Evolutionary conservation across 2,329 filamentous ascomycete species (phyloP).

Genomic region (Lecanoromycetidae sp.): DNA sequence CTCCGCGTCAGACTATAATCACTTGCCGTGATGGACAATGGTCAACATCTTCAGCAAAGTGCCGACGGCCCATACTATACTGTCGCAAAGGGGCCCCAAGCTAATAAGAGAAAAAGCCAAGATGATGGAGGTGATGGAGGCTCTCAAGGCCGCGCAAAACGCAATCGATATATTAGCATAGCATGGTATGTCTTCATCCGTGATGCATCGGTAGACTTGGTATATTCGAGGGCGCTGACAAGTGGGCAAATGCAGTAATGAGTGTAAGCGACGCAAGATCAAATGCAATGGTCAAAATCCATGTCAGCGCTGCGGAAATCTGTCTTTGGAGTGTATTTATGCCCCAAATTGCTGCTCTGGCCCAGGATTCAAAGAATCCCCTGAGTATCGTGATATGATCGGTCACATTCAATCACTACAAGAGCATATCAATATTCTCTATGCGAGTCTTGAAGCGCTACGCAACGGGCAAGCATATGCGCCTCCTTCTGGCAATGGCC

Average conservation of each 20-base stretch:
- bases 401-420: slow-evolving; percentile 63
- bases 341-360: slow-evolving; percentile 51
- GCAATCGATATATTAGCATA: slow-evolving; percentile 56
- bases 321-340: slow-evolving; percentile 51
- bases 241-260: slow-evolving; percentile 36
- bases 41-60: slow-evolving; percentile 4
- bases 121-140: slow-evolving; percentile 6
- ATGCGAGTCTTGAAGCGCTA: slow-evolving; percentile 57
- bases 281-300: slow-evolving; percentile 56
- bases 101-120: slow-evolving; percentile 14
- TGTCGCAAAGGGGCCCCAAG: not conserved
- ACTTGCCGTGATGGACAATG: not conserved
- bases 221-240: not conserved
- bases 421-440: slow-evolving; percentile 70
- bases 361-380: slow-evolving; percentile 78
- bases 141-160: slow-evolving; percentile 33
- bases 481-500: too few species aligned
- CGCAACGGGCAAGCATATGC: too few species aligned
- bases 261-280: slow-evolving; percentile 55
- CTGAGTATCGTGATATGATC: slow-evolving; percentile 72
- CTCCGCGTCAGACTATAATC: slow-evolving; percentile 4
- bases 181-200: slow-evolving; percentile 42
- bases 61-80: slow-evolving; percentile 7
- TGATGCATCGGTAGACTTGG: too few species aligned
- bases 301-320: slow-evolving; percentile 53